phyloP scores from a whole-genome alignment of 768 basidiomycete genomes.

The Leucogyrophana mollusca region DNA sequence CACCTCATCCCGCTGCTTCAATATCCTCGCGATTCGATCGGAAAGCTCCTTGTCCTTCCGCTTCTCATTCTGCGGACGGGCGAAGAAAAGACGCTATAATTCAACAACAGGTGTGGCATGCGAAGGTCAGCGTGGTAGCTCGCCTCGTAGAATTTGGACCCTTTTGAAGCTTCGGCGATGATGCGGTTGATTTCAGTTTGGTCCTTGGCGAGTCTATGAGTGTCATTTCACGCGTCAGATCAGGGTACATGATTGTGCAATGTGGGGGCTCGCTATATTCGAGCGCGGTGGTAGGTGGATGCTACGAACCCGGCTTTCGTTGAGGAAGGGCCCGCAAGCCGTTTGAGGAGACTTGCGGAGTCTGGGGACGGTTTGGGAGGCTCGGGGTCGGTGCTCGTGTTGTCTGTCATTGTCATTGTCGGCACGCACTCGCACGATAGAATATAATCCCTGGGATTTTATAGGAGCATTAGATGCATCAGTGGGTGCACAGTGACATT shows the following conservation, averaged over 20 bases:
- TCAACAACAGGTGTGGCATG: not conserved
- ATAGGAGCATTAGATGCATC: not conserved
- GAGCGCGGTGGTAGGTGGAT: too few relatives aligned
- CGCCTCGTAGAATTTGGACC: slow-evolving; percentile 90
- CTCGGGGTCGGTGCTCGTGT: not conserved
- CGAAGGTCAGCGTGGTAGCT: slow-evolving; percentile 12
- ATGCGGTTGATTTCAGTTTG: slow-evolving; percentile 84
- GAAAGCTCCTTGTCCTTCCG: slow-evolving; percentile 85
- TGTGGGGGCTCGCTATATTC: not conserved
- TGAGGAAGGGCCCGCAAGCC: slow-evolving; percentile 86
- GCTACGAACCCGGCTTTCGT: slow-evolving; percentile 79
- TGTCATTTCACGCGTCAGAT: not conserved
- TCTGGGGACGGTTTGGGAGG: slow-evolving; percentile 50
- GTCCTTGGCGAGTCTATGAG: slow-evolving; percentile 62
- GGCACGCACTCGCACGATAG: not conserved
- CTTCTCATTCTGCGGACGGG: slow-evolving; percentile 75
- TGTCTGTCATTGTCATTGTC: too few relatives aligned
- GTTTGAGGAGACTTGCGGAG: slow-evolving; percentile 66
- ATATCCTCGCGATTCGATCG: slow-evolving; percentile 66
- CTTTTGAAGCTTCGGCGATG: slow-evolving; percentile 89
- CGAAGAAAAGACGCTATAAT: too few relatives aligned
- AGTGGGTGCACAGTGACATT: not conserved
- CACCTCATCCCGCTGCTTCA: slow-evolving; percentile 61
- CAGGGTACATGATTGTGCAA: not conserved
- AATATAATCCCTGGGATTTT: too few relatives aligned